A percentile compares a stretch with the other conserved stretches of the same genome.
Evolutionary conservation across 176 grass and related monocot genomes (phyloP).

Genomic region (Rhipidocladum racemiflorum): DNA sequence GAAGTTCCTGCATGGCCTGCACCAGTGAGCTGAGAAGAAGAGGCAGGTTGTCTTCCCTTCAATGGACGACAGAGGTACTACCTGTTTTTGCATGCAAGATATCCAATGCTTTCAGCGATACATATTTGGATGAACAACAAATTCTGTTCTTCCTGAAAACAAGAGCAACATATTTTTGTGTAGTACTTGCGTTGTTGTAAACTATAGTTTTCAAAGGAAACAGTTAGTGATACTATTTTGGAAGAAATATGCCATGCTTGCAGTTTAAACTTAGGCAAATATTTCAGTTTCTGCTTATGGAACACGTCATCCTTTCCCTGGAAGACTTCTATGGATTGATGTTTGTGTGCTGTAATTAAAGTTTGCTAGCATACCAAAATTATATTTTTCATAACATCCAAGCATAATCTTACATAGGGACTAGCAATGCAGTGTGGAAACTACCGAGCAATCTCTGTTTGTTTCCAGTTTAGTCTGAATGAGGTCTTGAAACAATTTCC

Average conservation of each 20-base stretch:
- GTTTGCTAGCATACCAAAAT: background rate
- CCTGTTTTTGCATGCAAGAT: conserved; percentile 5
- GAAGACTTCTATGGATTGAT: background rate
- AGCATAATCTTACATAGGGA: background rate
- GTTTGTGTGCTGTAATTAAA: background rate
- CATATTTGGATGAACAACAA: background rate
- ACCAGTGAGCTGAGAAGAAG: conserved; percentile 61
- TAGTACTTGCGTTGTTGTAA: background rate
- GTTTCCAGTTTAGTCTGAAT: background rate
- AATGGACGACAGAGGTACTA: conserved; percentile 39
- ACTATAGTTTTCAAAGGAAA: background rate
- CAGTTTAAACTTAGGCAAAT: background rate
- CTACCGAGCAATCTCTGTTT: background rate
- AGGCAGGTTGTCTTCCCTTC: conserved; percentile 44
- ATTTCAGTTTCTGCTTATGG: background rate
- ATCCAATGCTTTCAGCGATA: background rate
- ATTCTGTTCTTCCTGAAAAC: background rate
- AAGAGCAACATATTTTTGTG: background rate
- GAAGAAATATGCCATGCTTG: background rate
- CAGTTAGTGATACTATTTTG: background rate
- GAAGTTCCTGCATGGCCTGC: conserved; percentile 50
- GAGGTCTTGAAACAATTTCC: background rate
- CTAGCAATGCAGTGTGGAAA: background rate
- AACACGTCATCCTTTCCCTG: no score
- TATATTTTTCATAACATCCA: background rate